Conservation (phyloP, 441 rosid species). For the Croton setiger region DNA sequence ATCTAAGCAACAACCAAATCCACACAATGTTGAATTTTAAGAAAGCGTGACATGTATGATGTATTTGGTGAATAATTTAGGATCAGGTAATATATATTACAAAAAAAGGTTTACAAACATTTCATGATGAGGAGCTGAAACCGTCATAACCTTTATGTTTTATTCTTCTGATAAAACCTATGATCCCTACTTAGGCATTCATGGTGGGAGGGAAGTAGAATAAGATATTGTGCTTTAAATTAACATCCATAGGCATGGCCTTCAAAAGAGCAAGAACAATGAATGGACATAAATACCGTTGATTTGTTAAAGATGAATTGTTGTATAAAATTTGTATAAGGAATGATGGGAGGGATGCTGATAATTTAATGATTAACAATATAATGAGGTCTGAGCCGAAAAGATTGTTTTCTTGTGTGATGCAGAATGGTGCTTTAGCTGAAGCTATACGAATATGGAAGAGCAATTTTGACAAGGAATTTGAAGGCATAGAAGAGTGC, state of each 20-base stretch:
- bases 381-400: neutral
- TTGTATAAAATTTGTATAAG: neutral
- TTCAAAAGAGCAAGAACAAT: neutral
- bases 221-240: neutral
- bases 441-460: constrained; percentile 95
- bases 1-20: neutral
- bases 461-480: constrained; percentile 89
- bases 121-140: neutral
- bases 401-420: constrained; percentile 20
- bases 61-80: neutral
- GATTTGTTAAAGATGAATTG: neutral
- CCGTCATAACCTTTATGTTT: neutral
- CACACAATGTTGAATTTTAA: neutral
- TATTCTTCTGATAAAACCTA: neutral
- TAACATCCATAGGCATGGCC: neutral
- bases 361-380: neutral
- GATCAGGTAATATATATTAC: neutral
- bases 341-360: neutral
- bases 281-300: neutral
- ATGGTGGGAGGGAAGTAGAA: neutral
- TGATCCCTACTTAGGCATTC: neutral
- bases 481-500: constrained; percentile 97
- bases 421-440: constrained; percentile 94
- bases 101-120: too few relatives aligned
- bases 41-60: neutral